phyloP scores from a whole-genome alignment of 1,284 basidiomycete genomes.

The Leccinum fallax region DNA sequence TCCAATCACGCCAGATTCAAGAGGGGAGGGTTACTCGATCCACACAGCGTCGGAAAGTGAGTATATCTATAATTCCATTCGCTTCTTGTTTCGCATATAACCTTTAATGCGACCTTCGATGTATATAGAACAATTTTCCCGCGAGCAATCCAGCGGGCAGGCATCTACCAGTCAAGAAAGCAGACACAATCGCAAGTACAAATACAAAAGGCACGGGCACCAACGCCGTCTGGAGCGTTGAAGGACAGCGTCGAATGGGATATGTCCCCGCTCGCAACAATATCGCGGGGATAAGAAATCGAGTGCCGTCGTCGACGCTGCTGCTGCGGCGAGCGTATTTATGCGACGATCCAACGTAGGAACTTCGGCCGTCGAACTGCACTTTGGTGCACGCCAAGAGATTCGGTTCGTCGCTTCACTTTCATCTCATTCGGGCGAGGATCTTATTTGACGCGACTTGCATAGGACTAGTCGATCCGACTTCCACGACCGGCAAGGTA shows the following conservation, averaged over 20 bases:
- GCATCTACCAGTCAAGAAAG: background rate
- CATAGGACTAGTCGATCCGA: background rate
- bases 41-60: constrained; percentile 1
- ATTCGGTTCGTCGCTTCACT: background rate
- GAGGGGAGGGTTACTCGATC: background rate
- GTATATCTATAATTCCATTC: background rate
- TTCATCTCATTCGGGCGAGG: background rate
- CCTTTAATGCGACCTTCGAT: background rate
- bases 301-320: background rate
- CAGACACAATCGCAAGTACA: background rate
- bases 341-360: background rate
- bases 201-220: background rate
- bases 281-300: background rate
- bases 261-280: background rate
- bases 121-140: background rate
- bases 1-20: background rate
- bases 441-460: background rate
- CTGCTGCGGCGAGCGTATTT: background rate
- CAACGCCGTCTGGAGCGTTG: background rate
- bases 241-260: constrained; percentile 4
- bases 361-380: background rate
- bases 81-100: background rate
- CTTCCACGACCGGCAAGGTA: background rate
- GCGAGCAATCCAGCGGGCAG: background rate
- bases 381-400: background rate